Evolutionary conservation across 495 filamentous ascomycete genomes (phyloP), one percentile per base, ranked within the genome.

Genomic region (Aspergillus affinis): DNA sequence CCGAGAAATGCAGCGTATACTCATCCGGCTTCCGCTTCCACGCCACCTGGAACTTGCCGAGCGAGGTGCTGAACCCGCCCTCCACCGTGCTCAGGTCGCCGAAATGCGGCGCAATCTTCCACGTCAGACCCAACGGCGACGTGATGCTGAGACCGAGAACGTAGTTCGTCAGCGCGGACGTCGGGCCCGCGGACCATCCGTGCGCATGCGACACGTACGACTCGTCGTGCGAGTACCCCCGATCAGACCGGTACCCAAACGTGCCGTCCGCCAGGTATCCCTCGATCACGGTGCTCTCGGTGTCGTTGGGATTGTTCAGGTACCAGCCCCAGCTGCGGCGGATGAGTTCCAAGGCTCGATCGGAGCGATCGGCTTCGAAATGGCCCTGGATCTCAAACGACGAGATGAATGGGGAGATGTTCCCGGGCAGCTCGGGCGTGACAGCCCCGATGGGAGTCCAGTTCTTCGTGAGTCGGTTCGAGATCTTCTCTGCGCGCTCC

Each of bases 341-440:
- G 63, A 84, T 83, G 6, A 89, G 76, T 26, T 84, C 81, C 20
- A 89, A 71, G 1, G 84, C 85, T 4, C 74, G 70, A 23, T 69
- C 67, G 18, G 73, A 59, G 47, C 81, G 70, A 6, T 73, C 70
- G 0, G 80, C 82, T 6, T 74, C 70, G 36, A 78, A 75, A 61
- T 88, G 85, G 9, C 78, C 82, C 65, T 86, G 80, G 19, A 88
- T 73, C 62, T 89, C 85, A 55, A 87, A 84, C 10, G 81, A 80
- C 9, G 80, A 81, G 30, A 83, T 81, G 69, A 89, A 87, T 1
- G 85, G 84, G 6, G 78, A 83, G 49, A 89, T 81, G 60, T 82
- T 81, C 56, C 83, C 80, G 0, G 78, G 80, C 26, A 85, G 75
- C 62, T 89, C 85, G 18, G 76, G 73, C 12, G 84, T 78, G 0